Evolutionary conservation across 305 asterid genomes (phyloP).

Genomic region (Rubia tinctorum): DNA sequence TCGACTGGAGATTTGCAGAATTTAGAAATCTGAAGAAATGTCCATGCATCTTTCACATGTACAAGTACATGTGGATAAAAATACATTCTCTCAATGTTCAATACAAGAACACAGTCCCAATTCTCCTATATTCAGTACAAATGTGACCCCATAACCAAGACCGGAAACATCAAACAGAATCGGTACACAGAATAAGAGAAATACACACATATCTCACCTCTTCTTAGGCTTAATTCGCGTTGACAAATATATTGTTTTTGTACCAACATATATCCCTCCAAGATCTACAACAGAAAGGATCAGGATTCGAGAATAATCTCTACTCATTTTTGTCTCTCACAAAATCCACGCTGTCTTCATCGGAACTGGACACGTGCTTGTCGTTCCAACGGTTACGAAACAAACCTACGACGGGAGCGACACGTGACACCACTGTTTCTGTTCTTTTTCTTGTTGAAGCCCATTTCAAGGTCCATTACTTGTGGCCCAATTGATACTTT

Average conservation of each 20-base stretch:
- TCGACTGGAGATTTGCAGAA: neutral
- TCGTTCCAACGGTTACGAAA: neutral
- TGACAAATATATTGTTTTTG: too few relatives aligned
- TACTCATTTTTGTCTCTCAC: neutral
- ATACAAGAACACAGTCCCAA: neutral
- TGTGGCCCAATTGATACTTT: too few relatives aligned
- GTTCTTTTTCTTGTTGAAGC: neutral
- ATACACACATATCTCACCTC: neutral
- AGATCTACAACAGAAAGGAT: neutral
- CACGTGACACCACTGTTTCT: neutral
- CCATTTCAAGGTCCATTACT: neutral
- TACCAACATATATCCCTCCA: neutral
- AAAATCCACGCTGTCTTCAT: neutral
- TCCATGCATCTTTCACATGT: slow-evolving; percentile 4
- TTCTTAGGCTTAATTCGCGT: neutral
- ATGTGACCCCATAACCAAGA: neutral
- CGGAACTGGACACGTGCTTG: slow-evolving; percentile 35
- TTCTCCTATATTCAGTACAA: neutral
- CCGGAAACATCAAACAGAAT: neutral
- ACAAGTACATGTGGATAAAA: neutral
- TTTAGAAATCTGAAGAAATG: neutral
- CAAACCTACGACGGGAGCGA: neutral
- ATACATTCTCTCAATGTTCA: neutral
- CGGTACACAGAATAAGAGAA: neutral
- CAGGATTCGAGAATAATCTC: neutral